Conservation (phyloP, 352 stramenopile species). For the Globisporangium recalcitrans region DNA sequence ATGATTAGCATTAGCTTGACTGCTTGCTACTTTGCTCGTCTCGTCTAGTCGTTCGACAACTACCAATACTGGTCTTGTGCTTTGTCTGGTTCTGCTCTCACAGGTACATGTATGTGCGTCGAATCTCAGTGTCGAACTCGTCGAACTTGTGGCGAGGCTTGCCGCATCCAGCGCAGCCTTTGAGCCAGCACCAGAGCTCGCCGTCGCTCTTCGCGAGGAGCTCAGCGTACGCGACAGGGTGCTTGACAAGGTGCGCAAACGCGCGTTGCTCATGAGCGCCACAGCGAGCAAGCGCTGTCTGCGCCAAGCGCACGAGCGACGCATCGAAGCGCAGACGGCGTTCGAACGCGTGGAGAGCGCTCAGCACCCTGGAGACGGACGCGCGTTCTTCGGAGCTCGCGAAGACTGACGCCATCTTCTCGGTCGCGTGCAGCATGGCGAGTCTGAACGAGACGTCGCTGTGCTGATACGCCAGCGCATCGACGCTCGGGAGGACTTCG, state of each 20-base stretch:
- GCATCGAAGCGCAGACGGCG: background rate
- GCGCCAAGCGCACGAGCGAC: background rate
- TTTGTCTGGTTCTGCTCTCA: background rate
- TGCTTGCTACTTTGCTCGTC: too few species aligned
- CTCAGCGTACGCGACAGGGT: background rate
- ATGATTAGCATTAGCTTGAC: background rate
- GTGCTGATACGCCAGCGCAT: background rate
- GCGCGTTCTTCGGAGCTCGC: background rate
- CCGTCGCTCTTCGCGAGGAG: background rate
- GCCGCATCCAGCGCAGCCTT: background rate
- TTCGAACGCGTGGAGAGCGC: background rate
- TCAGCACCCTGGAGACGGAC: background rate
- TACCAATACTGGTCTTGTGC: too few species aligned
- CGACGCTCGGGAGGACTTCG: background rate
- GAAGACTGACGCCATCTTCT: background rate
- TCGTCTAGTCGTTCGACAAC: too few species aligned
- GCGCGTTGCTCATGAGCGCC: too few species aligned
- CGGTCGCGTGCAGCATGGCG: background rate
- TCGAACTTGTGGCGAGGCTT: conserved; percentile 2
- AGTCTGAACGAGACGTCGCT: background rate
- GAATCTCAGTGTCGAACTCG: background rate
- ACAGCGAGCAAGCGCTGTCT: too few species aligned
- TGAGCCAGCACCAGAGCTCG: background rate
- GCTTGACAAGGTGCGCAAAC: background rate
- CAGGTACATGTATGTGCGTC: background rate